Base-by-base conservation (phyloP, 1,284 basidiomycete genomes). In the Rhizoctonia solani region DNA sequence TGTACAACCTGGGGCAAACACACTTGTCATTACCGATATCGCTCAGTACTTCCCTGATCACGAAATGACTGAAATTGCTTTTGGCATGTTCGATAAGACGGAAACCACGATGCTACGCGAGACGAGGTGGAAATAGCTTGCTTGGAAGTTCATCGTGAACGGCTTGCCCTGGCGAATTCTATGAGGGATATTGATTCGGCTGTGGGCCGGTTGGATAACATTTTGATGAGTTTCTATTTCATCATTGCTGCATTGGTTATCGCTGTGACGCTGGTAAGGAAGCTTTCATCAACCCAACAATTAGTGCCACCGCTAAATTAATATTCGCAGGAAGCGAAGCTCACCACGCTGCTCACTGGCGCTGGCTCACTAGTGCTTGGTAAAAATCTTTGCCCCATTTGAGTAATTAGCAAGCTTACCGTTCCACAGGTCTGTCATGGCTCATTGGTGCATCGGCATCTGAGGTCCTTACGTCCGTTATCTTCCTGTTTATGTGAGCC, bases 111-210 rank as follows among this genome's bases (percentile, higher is more conserved):
- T 73, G 84, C 83, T 11, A 84, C 84, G 1, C 79, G 85, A n/a
- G 89, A 91, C 68, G 90, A 92, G 77, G 78, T 89, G 29, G 88
- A 92, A 75, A 82, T 89, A 78, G 85, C 90, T 14, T 88, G 90
- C 76, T 79, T 49, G n/a, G 69, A 65, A 23, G 39, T 93, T 68
- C 93, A 95, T 75, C 85, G 91, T 32, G 94, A 96, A 74, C 87
- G 94, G 70, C 78, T 94, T 42, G 87, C 89, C 4, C 85, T 97
- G 63, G 88, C 92, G 71, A 87, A 89, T 73, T 92, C 89, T 11
- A 93, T 98, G 92, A 84, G 87, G 42, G 93, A 96, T 76, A 81
- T 96, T 61, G 94, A 97, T 77, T 92, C 90, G 68, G 94, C 93
- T 4, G 92, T 95, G 30, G 87, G 89, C 25, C 82, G 90, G 53